Evolutionary conservation across 2,329 filamentous ascomycete species (phyloP).

Genomic region (Venturia oleaginea): DNA sequence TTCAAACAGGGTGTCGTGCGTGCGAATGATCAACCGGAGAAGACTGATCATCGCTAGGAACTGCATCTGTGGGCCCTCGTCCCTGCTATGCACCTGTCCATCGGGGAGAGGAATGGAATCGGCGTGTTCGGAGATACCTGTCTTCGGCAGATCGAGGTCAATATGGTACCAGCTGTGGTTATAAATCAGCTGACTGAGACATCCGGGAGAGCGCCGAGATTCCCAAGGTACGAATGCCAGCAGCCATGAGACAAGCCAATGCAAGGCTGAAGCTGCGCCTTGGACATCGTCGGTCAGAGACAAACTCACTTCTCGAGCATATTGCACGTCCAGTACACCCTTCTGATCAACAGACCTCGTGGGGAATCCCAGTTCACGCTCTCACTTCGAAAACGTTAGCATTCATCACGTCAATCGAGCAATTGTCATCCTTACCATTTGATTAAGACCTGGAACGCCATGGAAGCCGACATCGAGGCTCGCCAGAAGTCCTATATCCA

Average conservation of each 20-base stretch:
- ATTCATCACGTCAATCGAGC: constrained; percentile 23
- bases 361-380: constrained; percentile 38
- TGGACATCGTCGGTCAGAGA: background rate
- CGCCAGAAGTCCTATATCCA: constrained; percentile 50
- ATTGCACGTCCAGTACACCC: constrained; percentile 47
- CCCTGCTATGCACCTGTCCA: constrained; percentile 3
- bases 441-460: constrained; percentile 48
- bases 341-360: constrained; percentile 20
- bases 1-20: constrained; percentile 44
- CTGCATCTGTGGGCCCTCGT: constrained; percentile 43
- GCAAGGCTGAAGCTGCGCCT: background rate
- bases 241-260: background rate
- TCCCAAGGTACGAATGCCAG: background rate
- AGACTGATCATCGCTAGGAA: constrained; percentile 53
- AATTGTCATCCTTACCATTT: constrained; percentile 36
- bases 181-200: constrained; percentile 17
- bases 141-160: constrained; percentile 49
- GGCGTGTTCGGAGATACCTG: constrained; percentile 45
- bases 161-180: constrained; percentile 43
- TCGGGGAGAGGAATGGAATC: constrained; percentile 46
- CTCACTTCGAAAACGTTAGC: constrained; percentile 16
- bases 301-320: constrained; percentile 44
- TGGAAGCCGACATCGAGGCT: constrained; percentile 46
- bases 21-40: constrained; percentile 42
- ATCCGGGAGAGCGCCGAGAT: background rate